These are phyloP conservation scores for Alternaria alternata DNA, from an alignment of 2,329 filamentous ascomycete genomes.

Conservation along the genomic window DNA sequence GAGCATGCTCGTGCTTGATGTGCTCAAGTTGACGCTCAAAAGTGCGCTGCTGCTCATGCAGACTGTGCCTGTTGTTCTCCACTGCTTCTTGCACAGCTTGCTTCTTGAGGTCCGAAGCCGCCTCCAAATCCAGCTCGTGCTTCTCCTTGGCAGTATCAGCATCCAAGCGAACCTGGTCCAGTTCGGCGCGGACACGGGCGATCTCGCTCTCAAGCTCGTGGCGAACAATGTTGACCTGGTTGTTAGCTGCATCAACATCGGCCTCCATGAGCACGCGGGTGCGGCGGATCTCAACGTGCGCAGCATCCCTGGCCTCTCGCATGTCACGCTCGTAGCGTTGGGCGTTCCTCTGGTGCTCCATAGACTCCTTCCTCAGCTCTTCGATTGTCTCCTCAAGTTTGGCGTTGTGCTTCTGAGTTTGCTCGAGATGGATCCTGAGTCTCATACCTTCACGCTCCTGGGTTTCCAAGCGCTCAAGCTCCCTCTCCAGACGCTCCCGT, in stretches of 20 bases:
- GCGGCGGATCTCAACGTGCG: conserved; percentile 80
- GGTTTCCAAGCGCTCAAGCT: conserved; percentile 55
- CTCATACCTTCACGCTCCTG: conserved; percentile 80
- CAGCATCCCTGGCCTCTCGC: conserved; percentile 81
- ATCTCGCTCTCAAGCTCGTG: conserved; percentile 84
- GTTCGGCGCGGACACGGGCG: conserved; percentile 72
- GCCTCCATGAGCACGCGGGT: conserved; percentile 79
- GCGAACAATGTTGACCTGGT: conserved; percentile 83
- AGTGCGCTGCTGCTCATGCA: conserved; percentile 61
- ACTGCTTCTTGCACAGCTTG: conserved; percentile 64
- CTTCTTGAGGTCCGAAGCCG: conserved; percentile 74
- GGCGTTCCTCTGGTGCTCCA: conserved; percentile 74
- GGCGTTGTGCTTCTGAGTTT: conserved; percentile 65
- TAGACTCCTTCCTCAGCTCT: conserved; percentile 68
- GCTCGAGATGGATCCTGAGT: conserved; percentile 75
- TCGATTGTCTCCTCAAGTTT: conserved; percentile 69
- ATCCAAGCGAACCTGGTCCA: conserved; percentile 81
- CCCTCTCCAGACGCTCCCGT: conserved; percentile 55
- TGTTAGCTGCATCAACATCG: conserved; percentile 83
- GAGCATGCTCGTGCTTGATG: conserved; percentile 66
- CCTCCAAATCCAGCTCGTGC: conserved; percentile 84
- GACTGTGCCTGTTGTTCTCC: conserved; percentile 61
- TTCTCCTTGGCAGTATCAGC: conserved; percentile 81
- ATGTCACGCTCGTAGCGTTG: conserved; percentile 81
- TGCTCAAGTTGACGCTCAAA: conserved; percentile 49